Base-by-base conservation (phyloP, 176 grass and related monocot genomes). In the Hyparrhenia diplandra region DNA sequence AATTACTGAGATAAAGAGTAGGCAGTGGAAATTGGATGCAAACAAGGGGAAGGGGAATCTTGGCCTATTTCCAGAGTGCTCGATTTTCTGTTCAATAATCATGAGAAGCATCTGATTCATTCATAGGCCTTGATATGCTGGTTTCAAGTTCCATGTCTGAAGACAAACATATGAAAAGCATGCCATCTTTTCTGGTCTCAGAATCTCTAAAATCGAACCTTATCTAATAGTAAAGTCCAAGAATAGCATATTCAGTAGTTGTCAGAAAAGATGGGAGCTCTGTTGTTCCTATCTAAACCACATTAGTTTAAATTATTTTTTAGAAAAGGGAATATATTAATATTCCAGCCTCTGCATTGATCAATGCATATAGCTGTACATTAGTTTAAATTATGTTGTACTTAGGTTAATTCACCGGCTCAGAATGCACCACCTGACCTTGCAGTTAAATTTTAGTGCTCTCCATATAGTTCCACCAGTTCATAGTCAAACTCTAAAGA, bases 181-280 rank as follows among this genome's bases (percentile, higher is more conserved):
- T 51, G 73, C n/a, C 67, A 30, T 89, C 78, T 86, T 86, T 89
- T 82, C 73, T 47, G 67, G 45, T 47, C 67, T 13, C 46, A 71
- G 88, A 82, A 89, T 85, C 66, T 89, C 59, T 66, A 77, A 86
- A 82, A 77, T n/a, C 47, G 73, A 85, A 82, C 78, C 83, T 89
- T 89, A 85, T 85, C 87, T 85, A 55, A 76, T 73, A 67, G 83
- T 67, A 85, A 82, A 85, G 72, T 8, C 58, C 88, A 86, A 67
- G 83, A 82, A 82, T 85, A 89, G 67, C 83, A 85, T 79, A 86
- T 85, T 82, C 83, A 73, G 65, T 82, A 82, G 47, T 72, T 77
- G 58, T 85, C 83, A 73, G 59, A 73, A 73, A 86, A 85, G 83
- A 82, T 67, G 78, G 65, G 64, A 72, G 45, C 58, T 66, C 73